phyloP scores from a whole-genome alignment of 495 filamentous ascomycete genomes.

The Neurospora sp. region DNA sequence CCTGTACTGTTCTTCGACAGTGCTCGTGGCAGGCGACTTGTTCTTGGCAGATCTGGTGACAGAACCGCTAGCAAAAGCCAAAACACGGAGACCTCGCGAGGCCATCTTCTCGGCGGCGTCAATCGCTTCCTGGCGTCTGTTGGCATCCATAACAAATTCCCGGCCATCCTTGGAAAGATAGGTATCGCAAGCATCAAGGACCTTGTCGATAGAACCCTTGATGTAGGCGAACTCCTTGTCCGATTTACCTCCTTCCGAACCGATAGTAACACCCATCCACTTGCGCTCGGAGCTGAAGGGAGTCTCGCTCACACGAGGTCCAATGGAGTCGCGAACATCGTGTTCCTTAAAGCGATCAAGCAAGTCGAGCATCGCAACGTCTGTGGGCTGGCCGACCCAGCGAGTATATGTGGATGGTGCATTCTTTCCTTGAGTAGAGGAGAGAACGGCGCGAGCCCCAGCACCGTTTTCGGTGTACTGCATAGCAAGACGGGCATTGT shows the following conservation, averaged over 20 bases:
- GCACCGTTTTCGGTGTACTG: constrained; percentile 47
- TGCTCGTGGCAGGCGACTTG: constrained; percentile 31
- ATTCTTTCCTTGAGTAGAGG: constrained; percentile 57
- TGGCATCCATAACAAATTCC: constrained; percentile 77
- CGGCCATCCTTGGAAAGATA: constrained; percentile 81
- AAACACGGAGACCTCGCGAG: constrained; percentile 76
- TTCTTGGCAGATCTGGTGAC: constrained; percentile 27
- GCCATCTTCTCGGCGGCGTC: constrained; percentile 87
- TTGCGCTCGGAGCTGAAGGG: constrained; percentile 96
- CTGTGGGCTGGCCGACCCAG: constrained; percentile 95
- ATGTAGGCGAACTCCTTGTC: constrained; percentile 74
- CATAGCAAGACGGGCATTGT: constrained; percentile 73
- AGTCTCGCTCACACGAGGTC: constrained; percentile 67
- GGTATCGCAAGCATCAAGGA: constrained; percentile 78
- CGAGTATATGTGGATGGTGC: constrained; percentile 60
- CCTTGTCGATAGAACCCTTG: constrained; percentile 86
- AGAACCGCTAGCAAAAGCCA: constrained; percentile 82
- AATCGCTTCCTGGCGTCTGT: constrained; percentile 60
- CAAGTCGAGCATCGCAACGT: constrained; percentile 89
- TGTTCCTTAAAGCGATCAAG: constrained; percentile 83
- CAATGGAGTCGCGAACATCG: constrained; percentile 78
- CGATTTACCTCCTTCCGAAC: constrained; percentile 39
- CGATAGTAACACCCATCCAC: constrained; percentile 96
- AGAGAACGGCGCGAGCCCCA: constrained; percentile 64
- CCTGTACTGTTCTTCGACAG: constrained; percentile 64